Conservation (phyloP, 2,329 filamentous ascomycete genomes). For the Metarhizium sp. region DNA sequence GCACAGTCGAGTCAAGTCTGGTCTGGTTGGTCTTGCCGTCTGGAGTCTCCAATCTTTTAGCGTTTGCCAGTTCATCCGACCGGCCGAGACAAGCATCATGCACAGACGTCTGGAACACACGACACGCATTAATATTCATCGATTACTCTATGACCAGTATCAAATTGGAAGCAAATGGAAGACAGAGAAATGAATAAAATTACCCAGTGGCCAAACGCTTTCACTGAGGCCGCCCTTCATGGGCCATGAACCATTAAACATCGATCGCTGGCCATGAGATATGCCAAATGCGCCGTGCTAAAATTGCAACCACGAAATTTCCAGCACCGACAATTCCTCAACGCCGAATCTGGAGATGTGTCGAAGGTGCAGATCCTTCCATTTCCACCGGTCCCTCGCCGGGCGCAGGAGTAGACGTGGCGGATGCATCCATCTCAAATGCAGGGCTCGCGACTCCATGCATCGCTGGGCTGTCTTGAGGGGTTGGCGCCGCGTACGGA, state of each 20-base stretch:
- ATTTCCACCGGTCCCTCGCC: conserved; percentile 5
- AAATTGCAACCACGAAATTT: background rate
- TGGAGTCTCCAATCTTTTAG: background rate
- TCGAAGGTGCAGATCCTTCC: conserved; percentile 5
- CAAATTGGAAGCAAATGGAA: background rate
- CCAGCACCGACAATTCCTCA: background rate
- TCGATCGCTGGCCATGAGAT: background rate
- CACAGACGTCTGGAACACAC: background rate
- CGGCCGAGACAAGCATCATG: background rate
- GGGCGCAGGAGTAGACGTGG: background rate
- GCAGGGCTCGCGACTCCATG: background rate
- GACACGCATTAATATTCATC: background rate
- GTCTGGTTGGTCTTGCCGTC: background rate
- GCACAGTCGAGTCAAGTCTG: background rate
- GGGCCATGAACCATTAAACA: background rate
- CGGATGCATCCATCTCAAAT: conserved; percentile 11
- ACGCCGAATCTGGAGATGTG: background rate
- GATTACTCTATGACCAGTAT: background rate
- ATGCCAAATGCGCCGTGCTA: background rate
- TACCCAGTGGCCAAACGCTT: background rate
- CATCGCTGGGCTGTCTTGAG: background rate
- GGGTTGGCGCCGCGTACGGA: background rate
- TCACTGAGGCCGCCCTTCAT: background rate
- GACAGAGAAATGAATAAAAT: background rate
- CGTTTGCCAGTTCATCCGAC: background rate